Percentiles rank a stretch among this genome's conserved stretches.
Evolutionary conservation across 2,329 filamentous ascomycete genomes (phyloP).

Genomic region (Microdochium trichocladiopsis): DNA sequence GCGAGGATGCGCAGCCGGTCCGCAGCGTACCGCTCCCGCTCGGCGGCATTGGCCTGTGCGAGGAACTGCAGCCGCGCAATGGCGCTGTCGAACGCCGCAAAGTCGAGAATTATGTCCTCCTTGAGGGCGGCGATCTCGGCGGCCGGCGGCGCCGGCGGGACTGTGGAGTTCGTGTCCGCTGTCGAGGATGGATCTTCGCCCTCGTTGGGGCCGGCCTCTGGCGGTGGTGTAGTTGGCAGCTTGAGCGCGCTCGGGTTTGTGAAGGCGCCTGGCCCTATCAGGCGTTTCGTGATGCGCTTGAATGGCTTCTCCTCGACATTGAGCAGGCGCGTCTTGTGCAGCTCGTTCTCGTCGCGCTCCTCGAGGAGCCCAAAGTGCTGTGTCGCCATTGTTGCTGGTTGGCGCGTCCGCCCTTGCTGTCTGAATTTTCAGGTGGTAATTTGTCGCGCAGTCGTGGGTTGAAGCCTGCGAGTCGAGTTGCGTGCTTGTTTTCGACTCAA

Average conservation of each 20-base stretch:
- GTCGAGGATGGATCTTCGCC: conserved; percentile 15
- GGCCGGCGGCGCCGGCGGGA: conserved; percentile 26
- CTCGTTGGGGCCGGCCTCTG: conserved; percentile 33
- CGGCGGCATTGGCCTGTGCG: conserved; percentile 71
- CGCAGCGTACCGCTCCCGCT: conserved; percentile 74
- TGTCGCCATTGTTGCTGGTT: conserved; percentile 14
- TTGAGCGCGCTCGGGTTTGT: conserved; percentile 43
- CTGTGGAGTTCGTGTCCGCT: conserved; percentile 13
- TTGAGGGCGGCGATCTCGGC: conserved; percentile 52
- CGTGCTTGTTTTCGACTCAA: no score
- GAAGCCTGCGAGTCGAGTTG: no score
- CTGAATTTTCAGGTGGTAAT: no score
- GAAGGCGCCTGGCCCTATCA: conserved; percentile 62
- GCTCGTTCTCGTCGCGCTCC: conserved; percentile 70
- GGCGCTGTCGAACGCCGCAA: conserved; percentile 79
- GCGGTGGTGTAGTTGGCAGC: conserved; percentile 56
- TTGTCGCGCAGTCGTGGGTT: no score
- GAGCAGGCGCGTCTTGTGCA: conserved; percentile 81
- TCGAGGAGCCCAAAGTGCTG: conserved; percentile 48
- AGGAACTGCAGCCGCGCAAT: conserved; percentile 86
- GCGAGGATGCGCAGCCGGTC: conserved; percentile 74
- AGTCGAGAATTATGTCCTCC: conserved; percentile 81
- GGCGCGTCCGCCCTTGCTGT: neutral
- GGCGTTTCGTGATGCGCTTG: conserved; percentile 76
- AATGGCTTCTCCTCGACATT: conserved; percentile 91